phyloP scores from a whole-genome alignment of 2,329 filamentous ascomycete species.

The Penicillium oxalicum region DNA sequence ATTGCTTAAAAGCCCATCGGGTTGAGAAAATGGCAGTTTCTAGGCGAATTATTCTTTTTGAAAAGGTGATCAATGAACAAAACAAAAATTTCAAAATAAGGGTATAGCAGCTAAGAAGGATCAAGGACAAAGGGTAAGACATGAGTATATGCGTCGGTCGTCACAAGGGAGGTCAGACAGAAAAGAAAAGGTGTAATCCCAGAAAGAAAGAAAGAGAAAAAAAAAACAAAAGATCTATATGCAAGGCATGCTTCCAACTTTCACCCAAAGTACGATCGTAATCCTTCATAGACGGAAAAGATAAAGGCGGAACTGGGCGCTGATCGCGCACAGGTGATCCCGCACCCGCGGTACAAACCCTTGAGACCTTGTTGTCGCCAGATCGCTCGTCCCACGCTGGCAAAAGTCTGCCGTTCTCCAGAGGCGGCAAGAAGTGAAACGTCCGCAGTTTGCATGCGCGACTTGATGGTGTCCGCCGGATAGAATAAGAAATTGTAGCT shows the following conservation, averaged over 20 bases:
- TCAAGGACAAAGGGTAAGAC: too few species aligned
- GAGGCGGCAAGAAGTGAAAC: constrained; percentile 41
- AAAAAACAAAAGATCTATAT: constrained; percentile 7
- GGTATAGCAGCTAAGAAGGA: too few species aligned
- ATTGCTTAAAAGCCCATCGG: too few species aligned
- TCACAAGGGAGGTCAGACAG: too few species aligned
- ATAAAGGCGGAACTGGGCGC: constrained; percentile 97
- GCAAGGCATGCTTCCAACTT: constrained; percentile 1
- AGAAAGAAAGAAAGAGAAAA: neutral
- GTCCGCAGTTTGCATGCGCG: constrained; percentile 86
- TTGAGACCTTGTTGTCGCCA: constrained; percentile 77
- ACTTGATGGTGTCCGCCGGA: constrained; percentile 95
- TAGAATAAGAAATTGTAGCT: constrained; percentile 97
- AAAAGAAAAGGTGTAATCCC: too few species aligned
- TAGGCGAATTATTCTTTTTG: too few species aligned
- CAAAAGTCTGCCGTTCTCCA: constrained; percentile 60
- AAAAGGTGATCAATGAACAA: too few species aligned
- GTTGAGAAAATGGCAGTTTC: too few species aligned
- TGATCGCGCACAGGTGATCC: constrained; percentile 80
- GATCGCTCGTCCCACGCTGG: constrained; percentile 63
- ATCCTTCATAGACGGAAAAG: constrained; percentile 86
- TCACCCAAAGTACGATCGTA: constrained; percentile 61
- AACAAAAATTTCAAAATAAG: too few species aligned
- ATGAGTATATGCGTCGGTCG: too few species aligned
- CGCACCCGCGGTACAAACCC: constrained; percentile 88